Evolutionary conservation across 148 eudicot species (phyloP), one percentile per base, ranked within the genome.

Genomic region (Rhododendron williamsianum): DNA sequence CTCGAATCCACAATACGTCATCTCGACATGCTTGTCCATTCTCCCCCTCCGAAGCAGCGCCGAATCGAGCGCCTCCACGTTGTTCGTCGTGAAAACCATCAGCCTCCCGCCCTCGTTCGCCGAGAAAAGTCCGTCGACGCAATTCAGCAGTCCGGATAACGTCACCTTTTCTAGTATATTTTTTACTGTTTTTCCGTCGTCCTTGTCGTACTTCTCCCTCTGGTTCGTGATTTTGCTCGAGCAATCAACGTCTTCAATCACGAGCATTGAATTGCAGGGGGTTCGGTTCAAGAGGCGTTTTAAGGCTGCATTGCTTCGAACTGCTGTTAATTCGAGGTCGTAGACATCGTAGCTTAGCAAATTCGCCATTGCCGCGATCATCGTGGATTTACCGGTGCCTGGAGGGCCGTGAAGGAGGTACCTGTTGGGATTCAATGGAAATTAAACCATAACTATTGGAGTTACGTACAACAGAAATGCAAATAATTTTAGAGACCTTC

Each of bases 361-460:
- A 83, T 93, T 93, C 2, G 95, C 95, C 86, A 93, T 93, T 16
- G 93, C 93, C 0, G 95, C 95, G n/a, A 93, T 88, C 93, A 93
- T 88, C 0, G 93, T 91, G 13, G 95, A 90, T 82, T 91, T 91
- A 1, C 93, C 93, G 0, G 93, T 91, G 4, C 95, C 93, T 3
- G 93, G 95, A 6, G 95, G 93, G 11, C 95, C 95, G 58, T 88
- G 85, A 6, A 93, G 90, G 36, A 93, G 93, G 71, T 63, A 63
- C 71, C 71, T 63, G 21, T 23, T n/a, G 71, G 71, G 21, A 63
- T 63, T 63, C 23, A 63, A 23, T 63, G 71, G 11, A 8, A 63
- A 63, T 63, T 63, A 51, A 51, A 51, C 54, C 13, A 51, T 51
- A 51, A 11, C 54, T 12, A 51, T 51, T 51, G 54, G 54, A 11